These are phyloP conservation scores for Phanerochaete carnosa DNA, from an alignment of 768 basidiomycete genomes.

Conservation along the genomic window DNA sequence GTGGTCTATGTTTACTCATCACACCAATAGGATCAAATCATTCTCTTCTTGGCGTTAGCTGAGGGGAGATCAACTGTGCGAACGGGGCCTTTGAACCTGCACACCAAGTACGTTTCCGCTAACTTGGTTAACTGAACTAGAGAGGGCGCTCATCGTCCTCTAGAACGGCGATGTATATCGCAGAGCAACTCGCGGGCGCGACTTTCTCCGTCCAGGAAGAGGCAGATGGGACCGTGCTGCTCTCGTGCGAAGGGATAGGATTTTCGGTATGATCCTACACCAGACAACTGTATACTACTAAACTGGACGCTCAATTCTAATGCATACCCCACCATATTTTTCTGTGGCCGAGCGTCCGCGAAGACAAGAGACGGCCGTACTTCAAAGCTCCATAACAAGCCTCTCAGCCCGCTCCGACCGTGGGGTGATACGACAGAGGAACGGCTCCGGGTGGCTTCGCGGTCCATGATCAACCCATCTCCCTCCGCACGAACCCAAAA, in stretches of 20 bases:
- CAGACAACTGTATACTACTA: background rate
- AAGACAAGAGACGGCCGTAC: too few species aligned
- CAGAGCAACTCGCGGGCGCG: slow-evolving; percentile 64
- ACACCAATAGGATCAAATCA: slow-evolving; percentile 64
- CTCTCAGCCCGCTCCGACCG: background rate
- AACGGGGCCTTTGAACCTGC: slow-evolving; percentile 56
- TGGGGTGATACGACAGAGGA: background rate
- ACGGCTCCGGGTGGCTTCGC: background rate
- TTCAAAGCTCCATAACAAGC: background rate
- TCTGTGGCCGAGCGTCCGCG: too few species aligned
- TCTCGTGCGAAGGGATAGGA: slow-evolving; percentile 67
- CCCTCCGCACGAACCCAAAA: background rate
- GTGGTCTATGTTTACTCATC: background rate
- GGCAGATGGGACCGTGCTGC: slow-evolving; percentile 42
- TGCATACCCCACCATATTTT: too few species aligned
- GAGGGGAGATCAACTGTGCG: slow-evolving; percentile 57
- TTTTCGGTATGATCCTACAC: slow-evolving; percentile 19
- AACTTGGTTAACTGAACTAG: background rate
- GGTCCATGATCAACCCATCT: background rate
- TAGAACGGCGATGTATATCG: slow-evolving; percentile 70
- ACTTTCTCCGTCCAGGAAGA: slow-evolving; percentile 53
- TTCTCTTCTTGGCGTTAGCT: slow-evolving; percentile 74
- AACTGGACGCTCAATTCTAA: too few species aligned
- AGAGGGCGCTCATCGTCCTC: background rate
- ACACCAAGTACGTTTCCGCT: slow-evolving; percentile 50